Percentiles rank a stretch among this genome's conserved stretches.
Conservation (phyloP, 2,329 filamentous ascomycete species). For the Aspergillus calidoustus region DNA sequence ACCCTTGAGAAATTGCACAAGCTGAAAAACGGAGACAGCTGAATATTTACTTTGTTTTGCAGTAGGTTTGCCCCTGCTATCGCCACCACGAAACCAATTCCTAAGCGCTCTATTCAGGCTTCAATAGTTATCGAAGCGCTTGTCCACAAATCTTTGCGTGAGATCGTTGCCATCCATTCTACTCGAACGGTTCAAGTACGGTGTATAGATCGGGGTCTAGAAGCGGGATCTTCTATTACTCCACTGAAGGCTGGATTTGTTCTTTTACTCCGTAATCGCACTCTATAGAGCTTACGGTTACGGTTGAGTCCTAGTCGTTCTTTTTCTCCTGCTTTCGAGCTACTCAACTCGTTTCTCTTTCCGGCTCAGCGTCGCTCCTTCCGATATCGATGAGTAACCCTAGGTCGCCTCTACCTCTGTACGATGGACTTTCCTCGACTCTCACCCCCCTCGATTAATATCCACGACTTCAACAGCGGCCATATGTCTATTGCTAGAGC, state of each 20-base stretch:
- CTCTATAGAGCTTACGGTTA: slow-evolving; percentile 9
- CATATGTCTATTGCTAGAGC: slow-evolving; percentile 41
- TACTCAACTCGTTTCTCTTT: slow-evolving; percentile 6
- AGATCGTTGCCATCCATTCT: background rate
- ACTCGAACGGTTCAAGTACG: slow-evolving; percentile 4
- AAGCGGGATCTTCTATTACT: slow-evolving; percentile 29
- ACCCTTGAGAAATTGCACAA: slow-evolving; percentile 11
- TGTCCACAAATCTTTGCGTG: background rate
- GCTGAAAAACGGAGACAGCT: background rate
- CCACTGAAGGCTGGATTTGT: slow-evolving; percentile 6
- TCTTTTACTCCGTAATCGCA: background rate
- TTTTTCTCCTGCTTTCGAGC: slow-evolving; percentile 6
- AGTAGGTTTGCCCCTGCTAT: slow-evolving; percentile 4
- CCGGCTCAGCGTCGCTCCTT: background rate
- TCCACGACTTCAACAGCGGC: slow-evolving; percentile 45
- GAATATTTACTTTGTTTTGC: background rate
- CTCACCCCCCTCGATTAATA: slow-evolving; percentile 48
- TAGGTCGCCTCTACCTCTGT: slow-evolving; percentile 30
- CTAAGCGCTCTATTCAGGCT: slow-evolving; percentile 6
- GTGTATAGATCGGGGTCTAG: slow-evolving; percentile 13
- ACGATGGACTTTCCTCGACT: slow-evolving; percentile 53
- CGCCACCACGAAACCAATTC: slow-evolving; percentile 6
- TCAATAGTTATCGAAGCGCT: slow-evolving; percentile 5
- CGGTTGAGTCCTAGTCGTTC: slow-evolving; percentile 12
- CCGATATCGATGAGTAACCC: slow-evolving; percentile 23